These are phyloP conservation scores for Stenogyne calaminthoides DNA, from an alignment of 305 asterid species.

Conservation along the genomic window DNA sequence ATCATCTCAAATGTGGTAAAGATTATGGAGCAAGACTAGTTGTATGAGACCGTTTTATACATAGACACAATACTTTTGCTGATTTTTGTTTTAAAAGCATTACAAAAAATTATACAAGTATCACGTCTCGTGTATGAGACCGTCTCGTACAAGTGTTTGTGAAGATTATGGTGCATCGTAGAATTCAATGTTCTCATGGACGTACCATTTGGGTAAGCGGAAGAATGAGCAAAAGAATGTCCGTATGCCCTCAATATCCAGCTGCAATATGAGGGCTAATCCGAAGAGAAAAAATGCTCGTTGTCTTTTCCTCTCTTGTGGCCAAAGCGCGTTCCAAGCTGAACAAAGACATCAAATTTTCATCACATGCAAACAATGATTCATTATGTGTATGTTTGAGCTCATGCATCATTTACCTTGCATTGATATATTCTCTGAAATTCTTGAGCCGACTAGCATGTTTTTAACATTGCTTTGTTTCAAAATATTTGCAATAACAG, in stretches of 20 bases:
- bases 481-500: slow-evolving; percentile 72
- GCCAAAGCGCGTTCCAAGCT: slow-evolving; percentile 99
- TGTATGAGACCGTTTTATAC: too few relatives aligned
- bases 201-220: slow-evolving; percentile 84
- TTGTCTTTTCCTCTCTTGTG: slow-evolving; percentile 90
- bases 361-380: slow-evolving; percentile 6
- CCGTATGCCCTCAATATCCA: slow-evolving; percentile 85
- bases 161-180: background rate
- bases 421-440: slow-evolving; percentile 61
- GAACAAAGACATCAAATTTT: slow-evolving; percentile 26
- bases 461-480: slow-evolving; percentile 45
- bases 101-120: too few relatives aligned
- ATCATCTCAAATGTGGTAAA: too few relatives aligned
- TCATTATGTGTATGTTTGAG: background rate
- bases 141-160: background rate
- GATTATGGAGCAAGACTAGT: too few relatives aligned
- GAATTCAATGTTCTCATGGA: background rate
- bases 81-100: too few relatives aligned
- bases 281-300: slow-evolving; percentile 97
- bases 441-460: slow-evolving; percentile 45
- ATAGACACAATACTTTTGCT: too few relatives aligned
- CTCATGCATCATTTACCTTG: slow-evolving; percentile 57
- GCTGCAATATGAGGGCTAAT: slow-evolving; percentile 83
- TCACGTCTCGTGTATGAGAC: too few relatives aligned
- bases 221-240: slow-evolving; percentile 86